Evolutionary conservation across 2,329 filamentous ascomycete species (phyloP), one percentile per base, ranked within the genome.

Genomic region (Exserohilum rostratum): DNA sequence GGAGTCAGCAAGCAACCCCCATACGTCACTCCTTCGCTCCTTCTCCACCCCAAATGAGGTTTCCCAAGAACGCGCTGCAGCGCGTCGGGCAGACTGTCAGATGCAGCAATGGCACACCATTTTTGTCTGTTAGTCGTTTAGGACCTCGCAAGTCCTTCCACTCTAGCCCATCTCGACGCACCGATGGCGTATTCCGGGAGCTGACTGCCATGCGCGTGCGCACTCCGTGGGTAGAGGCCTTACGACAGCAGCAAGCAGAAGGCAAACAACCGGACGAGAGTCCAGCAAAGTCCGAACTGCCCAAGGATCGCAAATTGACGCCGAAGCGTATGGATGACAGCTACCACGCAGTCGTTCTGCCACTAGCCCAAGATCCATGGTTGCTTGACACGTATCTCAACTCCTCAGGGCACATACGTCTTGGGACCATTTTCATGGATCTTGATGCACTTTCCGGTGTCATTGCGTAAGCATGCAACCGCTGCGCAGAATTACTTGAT

Each of bases 351-450:
- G 84, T 89, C 40, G 84, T 90, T 13, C 78, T 91, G 25, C 88
- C 88, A 6, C 78, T 92, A 9, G 87, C 85, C 5, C 87, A 85
- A 66, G 90, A 92, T 68, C 88, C 88, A 46, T 92, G 88, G 87
- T 78, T 93, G 11, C 82, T 90, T 10, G 90, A 93, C 69, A 89
- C 87, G 0, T 93, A 93, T 68, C 84, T 91, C 67, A 92, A 92
- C 73, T 83, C 88, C 1, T 86, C 85, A 0, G 90, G 90, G 0
- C 88, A 91, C 63, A 89, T 93, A 62, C 82, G 80, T 48, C 80
- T 92, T 6, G 90, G 90, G 0, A 87, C 89, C 0, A 78, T 93
- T 13, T 85, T 93, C 57, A 92, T 92, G 88, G 90, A 93, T 59
- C 81, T 93, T 2, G 90, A 93, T 74, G 90, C 90, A 0, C 76